Base-by-base conservation (phyloP, 768 basidiomycete genomes). In the Inosperma sp. region DNA sequence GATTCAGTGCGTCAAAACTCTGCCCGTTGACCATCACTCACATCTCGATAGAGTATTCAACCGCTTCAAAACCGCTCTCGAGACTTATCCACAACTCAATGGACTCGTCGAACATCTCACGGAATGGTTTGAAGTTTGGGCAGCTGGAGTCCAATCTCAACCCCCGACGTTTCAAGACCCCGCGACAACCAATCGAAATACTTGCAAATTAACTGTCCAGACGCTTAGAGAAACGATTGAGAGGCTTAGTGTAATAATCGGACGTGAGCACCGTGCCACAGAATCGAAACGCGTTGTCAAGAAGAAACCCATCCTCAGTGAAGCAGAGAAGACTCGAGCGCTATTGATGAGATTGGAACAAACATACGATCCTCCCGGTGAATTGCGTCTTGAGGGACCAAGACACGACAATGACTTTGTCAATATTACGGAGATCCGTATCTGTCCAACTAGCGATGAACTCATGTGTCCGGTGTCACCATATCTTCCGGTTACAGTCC, bases 401-500 rank as follows among this genome's bases (percentile, higher is more conserved):
- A 75, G 87, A 1, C 86, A 89, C 51, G 78, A 88, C 60, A 89
- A 88, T 51, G 86, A 88, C 57, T 71, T 65, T 33, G 58, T 64
- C 16, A 71, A 81, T 26, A 81, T 88, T 14, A 16, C 59, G 1
- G 66, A 79, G 2, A 86, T 90, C 36, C 71, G 79, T 12, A 74
- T 88, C 42, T 80, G 82, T 0, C 88, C 88, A 0, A 89, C 88
- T 0, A 75, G 85, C 36, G 65, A 75, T 12, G 88, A 91, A 57
- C 71, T 91, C 10, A 61, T 76, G 40, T 80, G 68, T 16, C 64
- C 59, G 0, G 21, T 68, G 5, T 56, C 68, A 3, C 81, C 85
- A 0, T 88, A 78, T 59, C 66, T 90, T 0, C 88, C 88, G 0
- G 78, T 75, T 0, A 82, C 77, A 54, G 58, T 82, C 2, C 73